Base-by-base conservation (phyloP, 1,284 basidiomycete genomes). In the Ceratobasidium theobromae region DNA sequence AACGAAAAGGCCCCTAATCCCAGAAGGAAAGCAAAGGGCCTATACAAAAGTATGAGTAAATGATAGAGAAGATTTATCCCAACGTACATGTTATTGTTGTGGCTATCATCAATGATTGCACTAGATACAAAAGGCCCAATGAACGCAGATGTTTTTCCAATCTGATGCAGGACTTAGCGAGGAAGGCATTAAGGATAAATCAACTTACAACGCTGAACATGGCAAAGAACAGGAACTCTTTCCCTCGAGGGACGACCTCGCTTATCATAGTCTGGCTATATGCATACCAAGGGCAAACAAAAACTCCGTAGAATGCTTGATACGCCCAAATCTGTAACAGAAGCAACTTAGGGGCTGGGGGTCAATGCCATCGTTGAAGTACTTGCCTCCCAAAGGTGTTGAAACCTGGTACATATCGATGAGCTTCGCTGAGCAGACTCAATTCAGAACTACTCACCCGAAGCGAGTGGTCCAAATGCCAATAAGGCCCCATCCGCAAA, bases 221-320 rank as follows among this genome's bases (percentile, higher is more conserved):
- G 14, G 86, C 84, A 73, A 91, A 90, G 77, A 91, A 90, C 21
- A 89, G 77, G 75, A 89, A 89, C 71, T 73, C 67, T 18, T 69
- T 69, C n/a, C 45, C 32, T 21, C 85, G 76, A 11, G 90, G 90
- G 14, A 87, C 87, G 6, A 92, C 89, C 72, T 92, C 89, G 72
- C 86, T 88, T 66, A 92, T 90, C 88, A 91, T 89, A 0, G 89
- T 91, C 76, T 91, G 88, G 73, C 86, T 86, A 71, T 89, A 88
- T 32, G 90, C 88, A 75, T 91, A 65, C 89, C 89, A 92, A 0
- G 89, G 89, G 71, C 90, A 91, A 4, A 91, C 87, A 80, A 89
- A 81, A 38, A 91, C 76, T 4, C 89, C 89, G 72, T 89, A 91
- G 73, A 84, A 89, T 3, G 82, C 86, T 69, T 76, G 75, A 68